Percentiles rank a stretch among this genome's conserved stretches.
These are phyloP conservation scores for Linnemannia elongata DNA, from an alignment of 192 early-diverging fungal genomes.

Conservation along the genomic window DNA sequence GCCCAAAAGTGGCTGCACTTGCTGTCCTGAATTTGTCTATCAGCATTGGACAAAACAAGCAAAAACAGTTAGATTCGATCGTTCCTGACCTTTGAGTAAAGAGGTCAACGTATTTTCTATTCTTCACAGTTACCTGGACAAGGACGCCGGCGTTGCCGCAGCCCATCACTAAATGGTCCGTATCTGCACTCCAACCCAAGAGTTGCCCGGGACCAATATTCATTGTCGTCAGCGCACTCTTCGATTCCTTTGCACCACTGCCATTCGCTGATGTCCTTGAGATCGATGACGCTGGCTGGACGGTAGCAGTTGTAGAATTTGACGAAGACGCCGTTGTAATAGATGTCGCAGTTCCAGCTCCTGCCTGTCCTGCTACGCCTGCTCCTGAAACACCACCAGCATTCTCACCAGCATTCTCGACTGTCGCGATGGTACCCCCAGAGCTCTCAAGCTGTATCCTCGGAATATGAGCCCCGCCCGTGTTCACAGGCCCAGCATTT, in stretches of 20 bases:
- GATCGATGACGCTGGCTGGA: not conserved
- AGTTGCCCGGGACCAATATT: slow-evolving; percentile 62
- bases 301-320: not conserved
- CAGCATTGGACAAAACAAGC: not conserved
- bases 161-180: slow-evolving; percentile 66
- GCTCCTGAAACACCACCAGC: not conserved
- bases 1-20: slow-evolving; percentile 58
- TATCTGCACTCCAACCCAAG: slow-evolving; percentile 66
- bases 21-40: slow-evolving; percentile 58
- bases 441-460: slow-evolving; percentile 47
- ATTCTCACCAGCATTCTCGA: slow-evolving; percentile 8
- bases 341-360: not conserved
- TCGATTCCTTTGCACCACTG: not conserved
- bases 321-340: slow-evolving; percentile 1
- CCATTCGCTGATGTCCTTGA: not conserved
- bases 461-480: slow-evolving; percentile 12
- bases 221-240: slow-evolving; percentile 27
- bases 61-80: not conserved
- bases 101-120: too few species aligned
- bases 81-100: too few species aligned
- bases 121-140: slow-evolving; percentile 47
- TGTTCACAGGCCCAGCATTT: not conserved
- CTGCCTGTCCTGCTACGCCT: not conserved
- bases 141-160: slow-evolving; percentile 62
- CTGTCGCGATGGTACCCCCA: slow-evolving; percentile 16